Conservation (phyloP, 1,139 yeast species). For the Hemisphaericaspora subhashii region DNA sequence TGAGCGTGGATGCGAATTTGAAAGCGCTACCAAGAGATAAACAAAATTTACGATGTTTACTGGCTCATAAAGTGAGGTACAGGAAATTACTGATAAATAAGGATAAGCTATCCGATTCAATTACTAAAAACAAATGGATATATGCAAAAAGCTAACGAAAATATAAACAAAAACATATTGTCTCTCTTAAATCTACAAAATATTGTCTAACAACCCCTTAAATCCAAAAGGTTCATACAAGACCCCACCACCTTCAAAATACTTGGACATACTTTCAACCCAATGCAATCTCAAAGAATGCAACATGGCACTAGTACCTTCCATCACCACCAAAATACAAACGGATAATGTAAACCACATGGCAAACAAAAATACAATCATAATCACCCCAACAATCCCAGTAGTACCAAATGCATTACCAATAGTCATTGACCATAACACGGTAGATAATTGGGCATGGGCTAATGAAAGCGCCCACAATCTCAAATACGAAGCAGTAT, state of each 20-base stretch:
- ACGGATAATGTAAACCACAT: slow-evolving; percentile 81
- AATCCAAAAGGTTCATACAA: slow-evolving; percentile 71
- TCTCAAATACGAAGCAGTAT: slow-evolving; percentile 76
- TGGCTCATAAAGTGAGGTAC: too few relatives aligned
- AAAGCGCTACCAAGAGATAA: too few relatives aligned
- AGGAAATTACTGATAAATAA: too few relatives aligned
- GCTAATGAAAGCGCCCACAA: slow-evolving; percentile 80
- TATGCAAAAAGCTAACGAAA: neutral
- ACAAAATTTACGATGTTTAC: too few relatives aligned
- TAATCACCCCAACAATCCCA: slow-evolving; percentile 49
- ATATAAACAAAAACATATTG: neutral
- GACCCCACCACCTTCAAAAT: slow-evolving; percentile 79
- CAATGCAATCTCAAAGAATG: slow-evolving; percentile 82
- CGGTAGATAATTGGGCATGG: slow-evolving; percentile 74
- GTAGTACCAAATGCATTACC: slow-evolving; percentile 53
- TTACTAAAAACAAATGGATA: neutral
- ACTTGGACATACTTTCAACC: slow-evolving; percentile 87
- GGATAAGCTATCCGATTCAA: neutral
- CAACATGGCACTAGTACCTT: slow-evolving; percentile 86
- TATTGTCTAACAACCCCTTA: slow-evolving; percentile 32
- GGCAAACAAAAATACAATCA: slow-evolving; percentile 63
- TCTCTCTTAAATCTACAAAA: slow-evolving; percentile 21
- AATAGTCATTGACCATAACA: slow-evolving; percentile 78
- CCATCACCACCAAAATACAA: slow-evolving; percentile 75
- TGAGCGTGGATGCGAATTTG: slow-evolving; percentile 1